Base-by-base conservation (phyloP, 257 asterid genomes). In the Prunella vulgaris region DNA sequence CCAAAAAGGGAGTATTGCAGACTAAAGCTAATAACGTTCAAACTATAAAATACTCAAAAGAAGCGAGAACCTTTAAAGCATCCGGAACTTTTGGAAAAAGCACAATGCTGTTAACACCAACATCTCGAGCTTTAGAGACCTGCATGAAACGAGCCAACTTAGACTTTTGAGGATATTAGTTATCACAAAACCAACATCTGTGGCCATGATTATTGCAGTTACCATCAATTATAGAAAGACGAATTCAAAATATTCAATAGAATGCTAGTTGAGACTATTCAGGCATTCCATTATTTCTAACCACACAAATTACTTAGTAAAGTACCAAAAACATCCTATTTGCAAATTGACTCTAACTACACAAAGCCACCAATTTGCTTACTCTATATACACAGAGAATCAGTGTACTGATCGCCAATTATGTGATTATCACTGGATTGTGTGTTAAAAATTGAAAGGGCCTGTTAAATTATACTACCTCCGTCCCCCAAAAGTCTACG, bases 71-170 rank as follows among this genome's bases (percentile, higher is more conserved):
- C 99, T 90, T 93, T 37, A 93, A 82, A 74, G 93, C 96, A 79
- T 93, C 97, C 3, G 99, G 99, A 61, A 90, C 85, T 89, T 93
- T 93, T 3, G 99, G 99, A 79, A 93, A 93, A 63, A 93, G 96
- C 78, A 94, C 97, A 54, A 94, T 79, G 83, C 99, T 90, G 87
- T 90, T 93, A 53, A 93, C 97, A 42, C 99, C 99, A 68, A 89
- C 97, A 84, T 87, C 99, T 66, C 88, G 84, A 37, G 99, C 99
- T 83, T 85, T 90, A 14, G 93, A 38, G 18, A 90, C 96, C 99
- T 93, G 89, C 73, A 62, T 18, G 74, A 44, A 74, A 83, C 20
- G 48, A 60, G 24, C 24, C 57, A 42, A 54, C 28, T 65, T 25
- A 25, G 28, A 25, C 2, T 25, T 25, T 25, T 25, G 28, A 25